Conservation (phyloP, 2,329 filamentous ascomycete species). For the Hymenoscyphus infarciens region DNA sequence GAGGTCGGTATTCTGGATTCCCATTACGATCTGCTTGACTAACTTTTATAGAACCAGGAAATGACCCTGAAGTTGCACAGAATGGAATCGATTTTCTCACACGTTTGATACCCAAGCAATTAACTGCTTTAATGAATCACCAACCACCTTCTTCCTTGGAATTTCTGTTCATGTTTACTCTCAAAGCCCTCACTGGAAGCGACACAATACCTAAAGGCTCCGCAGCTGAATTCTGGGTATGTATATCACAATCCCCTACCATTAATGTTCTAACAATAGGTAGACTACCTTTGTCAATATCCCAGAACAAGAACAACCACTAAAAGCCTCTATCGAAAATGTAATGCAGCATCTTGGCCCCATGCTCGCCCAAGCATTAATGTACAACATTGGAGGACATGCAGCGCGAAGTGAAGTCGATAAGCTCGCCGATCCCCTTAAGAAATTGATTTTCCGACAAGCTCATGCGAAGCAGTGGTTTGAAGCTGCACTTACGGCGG, state of each 20-base stretch:
- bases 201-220: conserved; percentile 74
- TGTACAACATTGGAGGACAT: conserved; percentile 64
- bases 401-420: conserved; percentile 71
- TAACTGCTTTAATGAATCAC: conserved; percentile 56
- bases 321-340: conserved; percentile 43
- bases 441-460: conserved; percentile 60
- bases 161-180: conserved; percentile 66
- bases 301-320: conserved; percentile 36
- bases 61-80: conserved; percentile 69
- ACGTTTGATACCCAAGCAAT: conserved; percentile 58
- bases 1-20: conserved; percentile 42
- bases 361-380: conserved; percentile 54
- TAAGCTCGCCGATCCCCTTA: conserved; percentile 65
- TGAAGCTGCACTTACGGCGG: conserved; percentile 51
- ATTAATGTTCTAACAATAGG: conserved; percentile 6
- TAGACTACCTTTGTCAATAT: conserved; percentile 52
- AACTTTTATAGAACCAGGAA: conserved; percentile 46
- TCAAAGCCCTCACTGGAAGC: conserved; percentile 65
- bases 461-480: conserved; percentile 59
- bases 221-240: conserved; percentile 72
- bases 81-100: conserved; percentile 70
- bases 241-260: not conserved
- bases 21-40: conserved; percentile 4
- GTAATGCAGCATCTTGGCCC: conserved; percentile 60
- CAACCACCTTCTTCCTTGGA: conserved; percentile 56